Evolutionary conservation across 2,329 filamentous ascomycete genomes (phyloP), one percentile per base, ranked within the genome.

Genomic region (Aspergillus flavus): DNA sequence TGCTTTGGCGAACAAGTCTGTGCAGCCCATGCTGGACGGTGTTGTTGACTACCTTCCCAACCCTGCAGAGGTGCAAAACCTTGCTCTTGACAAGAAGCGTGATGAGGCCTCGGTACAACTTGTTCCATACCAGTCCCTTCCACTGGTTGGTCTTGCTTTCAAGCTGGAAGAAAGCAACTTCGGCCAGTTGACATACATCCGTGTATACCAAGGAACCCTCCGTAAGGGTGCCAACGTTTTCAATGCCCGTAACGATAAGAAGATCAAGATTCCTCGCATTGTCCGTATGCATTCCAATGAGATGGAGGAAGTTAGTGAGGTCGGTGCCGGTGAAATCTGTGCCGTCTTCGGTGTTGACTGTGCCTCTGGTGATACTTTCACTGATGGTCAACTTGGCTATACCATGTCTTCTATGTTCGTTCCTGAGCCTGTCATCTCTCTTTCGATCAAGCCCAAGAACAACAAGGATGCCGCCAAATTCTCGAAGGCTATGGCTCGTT

Each of bases 251-350:
- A 96, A 88, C 68, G 91, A 94, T 79, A 97, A 97, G 86, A 97
- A 94, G 84, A 91, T 99, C 76, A 94, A 96, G 80, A 90, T 99
- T 62, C 95, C 95, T 23, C 91, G 94, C 75, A 98, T 99, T 73
- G 95, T 99, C 66, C 93, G 95, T 66, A 99, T 99, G 95, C 95
- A 99, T 84, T 97, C 94, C 53, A 97, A 98, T 76, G 95, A 99
- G 76, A 97, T 99, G 94, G 95, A 99, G 79, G 95, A 99, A 75
- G 93, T 97, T 34, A 84, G 82, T 61, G 94, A 97, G 78, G 91
- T 99, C 67, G 93, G 94, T 58, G 94, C 95, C 59, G 95, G 95
- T 79, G 95, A 99, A 80, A 99, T 99, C 68, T 99, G 95, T 76
- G 95, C 95, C 65, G 95, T 99, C 63, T 99, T 99, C 75, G 95